A percentile compares a stretch with the other conserved stretches of the same genome.
These are phyloP conservation scores for Zhuliangozyma parablackwelliae DNA, from an alignment of 1,139 yeast genomes.

Conservation along the genomic window DNA sequence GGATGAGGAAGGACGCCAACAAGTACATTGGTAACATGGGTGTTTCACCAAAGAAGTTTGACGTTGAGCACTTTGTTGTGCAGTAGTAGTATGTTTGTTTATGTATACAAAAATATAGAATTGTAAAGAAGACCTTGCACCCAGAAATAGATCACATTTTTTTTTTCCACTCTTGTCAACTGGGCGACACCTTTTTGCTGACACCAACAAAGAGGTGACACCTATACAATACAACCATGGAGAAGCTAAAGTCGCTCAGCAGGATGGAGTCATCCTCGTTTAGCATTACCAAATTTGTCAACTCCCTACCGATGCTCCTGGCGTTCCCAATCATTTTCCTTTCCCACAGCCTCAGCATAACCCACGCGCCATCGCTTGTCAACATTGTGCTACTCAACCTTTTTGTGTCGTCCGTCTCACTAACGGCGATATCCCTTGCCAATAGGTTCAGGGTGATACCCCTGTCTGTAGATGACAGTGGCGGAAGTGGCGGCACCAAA, in stretches of 20 bases:
- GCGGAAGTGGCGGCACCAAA: constrained; percentile 2
- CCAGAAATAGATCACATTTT: no score
- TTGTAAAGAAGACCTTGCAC: background rate
- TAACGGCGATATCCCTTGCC: constrained; percentile 3
- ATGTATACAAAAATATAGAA: background rate
- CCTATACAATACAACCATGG: no score
- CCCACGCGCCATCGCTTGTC: background rate
- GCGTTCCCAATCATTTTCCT: constrained; percentile 25
- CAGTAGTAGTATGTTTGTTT: constrained; percentile 3
- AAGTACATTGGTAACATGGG: constrained; percentile 58
- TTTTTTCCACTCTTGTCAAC: no score
- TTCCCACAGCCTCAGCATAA: constrained; percentile 13
- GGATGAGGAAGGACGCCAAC: constrained; percentile 51
- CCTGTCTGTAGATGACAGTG: background rate
- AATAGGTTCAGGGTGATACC: constrained; percentile 2
- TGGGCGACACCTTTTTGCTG: no score
- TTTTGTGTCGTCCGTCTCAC: constrained; percentile 4
- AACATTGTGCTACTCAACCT: constrained; percentile 5
- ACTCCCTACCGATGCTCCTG: constrained; percentile 25
- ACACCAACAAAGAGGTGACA: no score
- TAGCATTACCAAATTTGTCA: constrained; percentile 5
- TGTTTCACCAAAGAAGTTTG: constrained; percentile 11
- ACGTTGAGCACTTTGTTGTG: constrained; percentile 9
- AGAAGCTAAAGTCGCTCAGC: no score
- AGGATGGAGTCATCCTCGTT: no score